Percentiles rank a stretch among this genome's conserved stretches.
Conservation (phyloP, 2,329 filamentous ascomycete genomes). For the Paecilomyces sp. region DNA sequence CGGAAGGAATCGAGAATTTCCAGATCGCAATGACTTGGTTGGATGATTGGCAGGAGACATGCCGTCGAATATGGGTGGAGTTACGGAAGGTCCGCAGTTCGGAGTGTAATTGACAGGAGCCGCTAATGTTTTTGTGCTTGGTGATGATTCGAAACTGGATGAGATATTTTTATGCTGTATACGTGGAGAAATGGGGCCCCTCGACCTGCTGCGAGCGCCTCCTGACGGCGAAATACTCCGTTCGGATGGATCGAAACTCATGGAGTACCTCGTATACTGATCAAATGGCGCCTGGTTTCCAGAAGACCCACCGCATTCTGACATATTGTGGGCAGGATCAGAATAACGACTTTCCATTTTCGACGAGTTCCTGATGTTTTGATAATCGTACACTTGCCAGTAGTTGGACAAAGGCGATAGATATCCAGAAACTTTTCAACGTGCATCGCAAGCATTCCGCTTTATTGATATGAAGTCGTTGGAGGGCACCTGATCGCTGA, state of each 20-base stretch:
- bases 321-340: conserved; percentile 17
- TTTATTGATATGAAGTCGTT: background rate
- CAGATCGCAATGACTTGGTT: conserved; percentile 29
- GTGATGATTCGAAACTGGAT: conserved; percentile 32
- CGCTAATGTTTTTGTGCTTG: conserved; percentile 22
- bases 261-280: conserved; percentile 32
- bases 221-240: conserved; percentile 30
- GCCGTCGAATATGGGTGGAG: conserved; percentile 29
- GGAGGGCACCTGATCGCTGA: background rate
- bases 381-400: background rate
- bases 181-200: conserved; percentile 27
- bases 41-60: conserved; percentile 18
- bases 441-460: background rate
- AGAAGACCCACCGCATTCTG: conserved; percentile 17
- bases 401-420: background rate
- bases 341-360: conserved; percentile 27
- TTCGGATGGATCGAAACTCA: conserved; percentile 25
- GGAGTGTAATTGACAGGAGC: conserved; percentile 15
- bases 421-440: background rate
- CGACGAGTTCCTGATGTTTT: background rate
- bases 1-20: conserved; percentile 52
- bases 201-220: conserved; percentile 25
- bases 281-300: conserved; percentile 25
- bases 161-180: conserved; percentile 31
- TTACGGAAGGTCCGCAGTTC: conserved; percentile 31